phyloP scores from a whole-genome alignment of 495 filamentous ascomycete species.

The Echria macrotheca region DNA sequence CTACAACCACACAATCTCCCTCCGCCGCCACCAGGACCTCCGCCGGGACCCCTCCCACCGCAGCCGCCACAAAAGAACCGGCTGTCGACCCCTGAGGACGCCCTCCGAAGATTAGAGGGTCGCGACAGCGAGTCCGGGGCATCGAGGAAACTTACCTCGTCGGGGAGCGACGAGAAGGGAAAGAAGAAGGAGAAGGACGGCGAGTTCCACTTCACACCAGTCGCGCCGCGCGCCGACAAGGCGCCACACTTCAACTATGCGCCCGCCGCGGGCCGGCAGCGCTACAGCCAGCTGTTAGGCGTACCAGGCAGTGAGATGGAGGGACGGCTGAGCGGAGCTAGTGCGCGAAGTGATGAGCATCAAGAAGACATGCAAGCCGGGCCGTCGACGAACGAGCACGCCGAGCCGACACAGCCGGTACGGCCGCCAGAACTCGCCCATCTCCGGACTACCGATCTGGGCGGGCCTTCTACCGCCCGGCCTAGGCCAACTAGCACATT shows the following conservation, averaged over 20 bases:
- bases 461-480: constrained; percentile 22
- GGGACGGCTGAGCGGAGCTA: constrained; percentile 23
- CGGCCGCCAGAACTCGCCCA: constrained; percentile 47
- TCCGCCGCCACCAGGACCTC: constrained; percentile 37
- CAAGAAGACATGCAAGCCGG: constrained; percentile 13
- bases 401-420: too few species aligned
- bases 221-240: constrained; percentile 31
- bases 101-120: constrained; percentile 41
- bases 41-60: constrained; percentile 19
- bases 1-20: constrained; percentile 47
- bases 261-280: constrained; percentile 38
- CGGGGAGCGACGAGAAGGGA: constrained; percentile 15
- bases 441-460: constrained; percentile 42
- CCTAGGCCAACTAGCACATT: constrained; percentile 39
- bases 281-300: constrained; percentile 31
- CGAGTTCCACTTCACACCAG: constrained; percentile 51
- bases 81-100: constrained; percentile 34
- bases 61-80: constrained; percentile 23
- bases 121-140: constrained; percentile 20
- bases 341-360: constrained; percentile 18
- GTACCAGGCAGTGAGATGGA: constrained; percentile 14
- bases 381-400: constrained; percentile 6
- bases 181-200: constrained; percentile 31
- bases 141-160: constrained; percentile 11
- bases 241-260: constrained; percentile 50